These are phyloP conservation scores for Kewa caespitosa DNA, from an alignment of 179 eudicot genomes.

Conservation along the genomic window DNA sequence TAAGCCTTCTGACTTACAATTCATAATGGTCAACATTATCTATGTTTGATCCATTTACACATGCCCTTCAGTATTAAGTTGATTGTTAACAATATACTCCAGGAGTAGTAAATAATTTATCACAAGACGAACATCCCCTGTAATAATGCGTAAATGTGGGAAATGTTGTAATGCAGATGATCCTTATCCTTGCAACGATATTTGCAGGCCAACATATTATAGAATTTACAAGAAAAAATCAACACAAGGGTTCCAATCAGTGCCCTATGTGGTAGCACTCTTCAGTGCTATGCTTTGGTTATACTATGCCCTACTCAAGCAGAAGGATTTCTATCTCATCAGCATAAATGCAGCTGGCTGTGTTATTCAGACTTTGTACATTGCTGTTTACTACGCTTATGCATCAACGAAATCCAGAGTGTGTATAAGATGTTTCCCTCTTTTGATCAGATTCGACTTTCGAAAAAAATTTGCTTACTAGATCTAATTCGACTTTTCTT, in stretches of 20 bases:
- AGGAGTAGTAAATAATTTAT: too few species aligned
- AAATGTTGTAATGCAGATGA: too few species aligned
- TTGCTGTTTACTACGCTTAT: constrained; percentile 46
- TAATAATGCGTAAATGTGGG: too few species aligned
- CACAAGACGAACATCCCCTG: too few species aligned
- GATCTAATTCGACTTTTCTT: not conserved
- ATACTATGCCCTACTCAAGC: constrained; percentile 55
- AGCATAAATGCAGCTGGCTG: constrained; percentile 64
- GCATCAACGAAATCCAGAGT: constrained; percentile 61
- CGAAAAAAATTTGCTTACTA: not conserved
- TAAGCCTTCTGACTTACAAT: constrained; percentile 34
- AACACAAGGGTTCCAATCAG: constrained; percentile 60
- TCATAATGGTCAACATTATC: too few species aligned
- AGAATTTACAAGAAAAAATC: constrained; percentile 61
- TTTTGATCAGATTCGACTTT: not conserved
- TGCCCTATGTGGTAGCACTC: constrained; percentile 66
- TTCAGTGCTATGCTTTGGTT: constrained; percentile 72
- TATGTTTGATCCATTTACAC: too few species aligned
- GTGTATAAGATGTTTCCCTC: not conserved
- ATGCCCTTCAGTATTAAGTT: too few species aligned
- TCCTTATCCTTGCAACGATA: too few species aligned
- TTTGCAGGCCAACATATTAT: constrained; percentile 62
- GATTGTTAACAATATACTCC: too few species aligned
- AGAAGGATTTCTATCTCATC: constrained; percentile 51
- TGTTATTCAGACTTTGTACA: constrained; percentile 59